Percentiles rank a stretch among this genome's conserved stretches.
These are phyloP conservation scores for Mangifera indica DNA, from an alignment of 345 rosid species.

Conservation along the genomic window DNA sequence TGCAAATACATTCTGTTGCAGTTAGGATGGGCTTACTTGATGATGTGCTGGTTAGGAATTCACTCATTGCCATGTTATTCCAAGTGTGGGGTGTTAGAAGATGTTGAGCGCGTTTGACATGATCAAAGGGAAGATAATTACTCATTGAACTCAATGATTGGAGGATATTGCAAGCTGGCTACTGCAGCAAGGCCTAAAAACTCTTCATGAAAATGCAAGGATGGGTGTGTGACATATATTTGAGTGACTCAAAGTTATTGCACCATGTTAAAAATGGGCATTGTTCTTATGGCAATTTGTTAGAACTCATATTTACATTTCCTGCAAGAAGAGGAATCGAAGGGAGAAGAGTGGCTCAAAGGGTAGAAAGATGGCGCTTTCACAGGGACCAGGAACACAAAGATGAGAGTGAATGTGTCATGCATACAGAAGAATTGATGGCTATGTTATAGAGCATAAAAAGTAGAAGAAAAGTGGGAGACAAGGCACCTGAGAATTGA, in stretches of 20 bases:
- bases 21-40: constrained; percentile 51
- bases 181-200: constrained; percentile 68
- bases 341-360: not conserved
- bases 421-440: not conserved
- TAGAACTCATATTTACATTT: no score
- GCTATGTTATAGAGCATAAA: not conserved
- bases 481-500: no score
- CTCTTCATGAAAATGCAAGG: constrained; percentile 60
- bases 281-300: constrained; percentile 62
- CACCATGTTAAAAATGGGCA: constrained; percentile 74
- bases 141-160: constrained; percentile 86
- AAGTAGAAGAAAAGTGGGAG: no score
- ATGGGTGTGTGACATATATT: constrained; percentile 56
- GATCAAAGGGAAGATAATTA: constrained; percentile 53
- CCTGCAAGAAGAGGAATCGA: no score
- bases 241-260: constrained; percentile 64
- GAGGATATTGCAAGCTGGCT: constrained; percentile 82
- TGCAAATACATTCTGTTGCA: constrained; percentile 62
- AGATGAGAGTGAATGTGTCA: no score
- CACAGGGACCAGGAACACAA: no score
- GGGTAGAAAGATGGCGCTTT: no score
- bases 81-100: constrained; percentile 66
- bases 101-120: constrained; percentile 59
- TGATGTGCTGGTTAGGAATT: constrained; percentile 70
- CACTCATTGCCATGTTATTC: constrained; percentile 88